phyloP scores from a whole-genome alignment of 805 yeast species.

The Zygoascus biomembranicola region DNA sequence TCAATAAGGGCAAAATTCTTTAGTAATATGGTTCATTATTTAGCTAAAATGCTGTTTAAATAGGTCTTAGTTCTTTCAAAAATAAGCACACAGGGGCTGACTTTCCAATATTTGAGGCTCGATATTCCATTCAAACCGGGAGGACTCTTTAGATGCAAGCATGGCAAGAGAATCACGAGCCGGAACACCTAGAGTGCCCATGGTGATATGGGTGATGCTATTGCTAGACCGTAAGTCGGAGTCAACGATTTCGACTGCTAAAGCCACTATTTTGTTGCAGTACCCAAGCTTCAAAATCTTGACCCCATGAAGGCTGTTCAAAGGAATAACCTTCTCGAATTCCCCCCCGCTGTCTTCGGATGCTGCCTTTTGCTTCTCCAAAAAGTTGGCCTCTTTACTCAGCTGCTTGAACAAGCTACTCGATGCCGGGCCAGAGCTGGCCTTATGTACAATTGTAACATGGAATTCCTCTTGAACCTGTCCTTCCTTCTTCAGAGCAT shows the following conservation, averaged over 20 bases:
- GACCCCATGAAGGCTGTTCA: not conserved
- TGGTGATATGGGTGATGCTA: slow-evolving; percentile 57
- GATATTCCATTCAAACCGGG: slow-evolving; percentile 13
- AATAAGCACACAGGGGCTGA: slow-evolving; percentile 11
- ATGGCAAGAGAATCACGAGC: slow-evolving; percentile 48
- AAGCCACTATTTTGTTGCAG: slow-evolving; percentile 32
- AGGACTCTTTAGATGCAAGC: slow-evolving; percentile 13
- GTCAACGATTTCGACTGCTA: slow-evolving; percentile 37
- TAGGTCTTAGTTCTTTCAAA: not conserved
- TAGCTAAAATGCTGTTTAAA: not conserved
- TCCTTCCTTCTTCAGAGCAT: slow-evolving; percentile 6
- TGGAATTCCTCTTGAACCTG: slow-evolving; percentile 22
- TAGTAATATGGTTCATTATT: not conserved
- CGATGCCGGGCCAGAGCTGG: not conserved
- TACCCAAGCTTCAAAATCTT: not conserved
- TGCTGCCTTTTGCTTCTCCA: not conserved
- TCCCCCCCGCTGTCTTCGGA: not conserved
- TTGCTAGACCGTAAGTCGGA: slow-evolving; percentile 30
- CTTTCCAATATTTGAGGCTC: slow-evolving; percentile 11
- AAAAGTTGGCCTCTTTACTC: not conserved
- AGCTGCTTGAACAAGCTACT: not conserved
- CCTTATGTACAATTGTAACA: slow-evolving; percentile 27
- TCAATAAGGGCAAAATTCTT: slow-evolving; percentile 52
- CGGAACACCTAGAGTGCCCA: slow-evolving; percentile 48
- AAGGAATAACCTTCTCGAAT: not conserved